Conservation (phyloP, 2,329 filamentous ascomycete genomes). For the Hypoxylon sp. region DNA sequence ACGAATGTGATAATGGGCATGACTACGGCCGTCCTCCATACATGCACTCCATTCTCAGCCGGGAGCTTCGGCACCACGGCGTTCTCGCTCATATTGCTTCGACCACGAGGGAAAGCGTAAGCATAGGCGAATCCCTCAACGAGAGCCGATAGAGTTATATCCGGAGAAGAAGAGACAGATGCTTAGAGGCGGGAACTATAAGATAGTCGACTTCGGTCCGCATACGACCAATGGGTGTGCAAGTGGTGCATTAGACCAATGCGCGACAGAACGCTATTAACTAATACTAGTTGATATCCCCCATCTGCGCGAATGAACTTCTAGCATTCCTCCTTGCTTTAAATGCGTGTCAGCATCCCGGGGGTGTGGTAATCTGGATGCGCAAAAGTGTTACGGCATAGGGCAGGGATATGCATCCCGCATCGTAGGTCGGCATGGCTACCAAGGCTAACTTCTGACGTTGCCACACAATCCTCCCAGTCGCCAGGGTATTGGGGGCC, state of each 20-base stretch:
- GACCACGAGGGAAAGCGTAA: slow-evolving; percentile 1
- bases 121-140: not conserved
- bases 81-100: slow-evolving; percentile 35
- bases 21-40: slow-evolving; percentile 50
- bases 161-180: not conserved
- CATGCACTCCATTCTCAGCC: slow-evolving; percentile 51
- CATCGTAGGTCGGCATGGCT: slow-evolving; percentile 26
- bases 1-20: slow-evolving; percentile 51
- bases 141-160: slow-evolving; percentile 2
- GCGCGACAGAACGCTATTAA: slow-evolving; percentile 8
- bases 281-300: slow-evolving; percentile 12
- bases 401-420: slow-evolving; percentile 40
- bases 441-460: slow-evolving; percentile 23
- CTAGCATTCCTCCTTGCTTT: slow-evolving; percentile 34
- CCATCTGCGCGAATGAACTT: slow-evolving; percentile 10
- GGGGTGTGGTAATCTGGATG: slow-evolving; percentile 29
- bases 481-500: slow-evolving; percentile 16
- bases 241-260: slow-evolving; percentile 26
- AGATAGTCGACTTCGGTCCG: not conserved
- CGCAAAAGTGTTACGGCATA: slow-evolving; percentile 35
- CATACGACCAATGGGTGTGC: slow-evolving; percentile 19
- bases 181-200: slow-evolving; percentile 19
- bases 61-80: slow-evolving; percentile 44
- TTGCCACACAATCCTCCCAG: slow-evolving; percentile 19
- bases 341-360: slow-evolving; percentile 31